These are phyloP conservation scores for Solanum virginianum DNA, from an alignment of 257 asterid species.

Conservation along the genomic window DNA sequence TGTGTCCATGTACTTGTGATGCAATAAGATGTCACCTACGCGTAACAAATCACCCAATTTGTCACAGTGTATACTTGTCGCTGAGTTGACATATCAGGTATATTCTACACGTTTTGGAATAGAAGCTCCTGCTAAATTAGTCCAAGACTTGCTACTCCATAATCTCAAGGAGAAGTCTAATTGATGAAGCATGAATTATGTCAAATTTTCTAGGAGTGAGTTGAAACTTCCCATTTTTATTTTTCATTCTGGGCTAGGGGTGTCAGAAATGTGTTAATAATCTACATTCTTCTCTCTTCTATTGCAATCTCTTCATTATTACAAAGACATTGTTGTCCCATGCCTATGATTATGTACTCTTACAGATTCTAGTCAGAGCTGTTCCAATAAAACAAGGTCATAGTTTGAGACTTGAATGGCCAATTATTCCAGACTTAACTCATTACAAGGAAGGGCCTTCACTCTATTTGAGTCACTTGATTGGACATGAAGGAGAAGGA, in stretches of 20 bases:
- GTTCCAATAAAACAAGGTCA: slow-evolving; percentile 94
- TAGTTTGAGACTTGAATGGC: slow-evolving; percentile 84
- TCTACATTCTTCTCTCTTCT: not conserved
- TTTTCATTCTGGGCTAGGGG: not conserved
- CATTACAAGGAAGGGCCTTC: slow-evolving; percentile 81
- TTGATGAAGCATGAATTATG: not conserved
- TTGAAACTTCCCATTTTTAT: not conserved
- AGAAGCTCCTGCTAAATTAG: not conserved
- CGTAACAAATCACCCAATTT: not conserved
- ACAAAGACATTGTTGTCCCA: not conserved
- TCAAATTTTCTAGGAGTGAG: not conserved
- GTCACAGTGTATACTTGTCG: not conserved
- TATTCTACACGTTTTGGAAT: not conserved
- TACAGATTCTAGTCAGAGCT: slow-evolving; percentile 83
- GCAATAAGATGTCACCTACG: not conserved
- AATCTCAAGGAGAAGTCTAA: not conserved
- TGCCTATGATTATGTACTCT: not conserved
- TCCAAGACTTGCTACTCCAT: not conserved
- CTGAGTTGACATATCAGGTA: not conserved
- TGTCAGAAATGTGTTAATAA: not conserved
- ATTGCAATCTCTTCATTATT: not conserved
- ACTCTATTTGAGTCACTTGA: slow-evolving; percentile 83
- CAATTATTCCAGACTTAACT: slow-evolving; percentile 63
- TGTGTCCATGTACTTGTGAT: not conserved
- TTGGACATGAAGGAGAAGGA: slow-evolving; percentile 99